Conservation (phyloP, 225 moss, liverwort and hornwort species). For the Asterella californica region DNA sequence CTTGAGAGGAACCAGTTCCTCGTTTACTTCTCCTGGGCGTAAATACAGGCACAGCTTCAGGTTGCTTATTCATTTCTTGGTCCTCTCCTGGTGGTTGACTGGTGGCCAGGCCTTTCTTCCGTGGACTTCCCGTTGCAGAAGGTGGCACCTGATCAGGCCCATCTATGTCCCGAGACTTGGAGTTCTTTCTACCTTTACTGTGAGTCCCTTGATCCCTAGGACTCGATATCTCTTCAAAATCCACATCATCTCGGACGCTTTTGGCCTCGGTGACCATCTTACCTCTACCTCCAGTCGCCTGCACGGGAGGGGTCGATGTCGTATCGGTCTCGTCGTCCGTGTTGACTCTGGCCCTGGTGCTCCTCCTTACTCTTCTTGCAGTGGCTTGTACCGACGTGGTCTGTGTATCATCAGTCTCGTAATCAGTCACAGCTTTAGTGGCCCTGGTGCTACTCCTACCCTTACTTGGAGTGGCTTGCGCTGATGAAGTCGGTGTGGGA, state of each 20-base stretch:
- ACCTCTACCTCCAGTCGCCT: neutral
- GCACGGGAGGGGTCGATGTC: neutral
- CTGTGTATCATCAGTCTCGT: neutral
- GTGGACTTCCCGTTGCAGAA: neutral
- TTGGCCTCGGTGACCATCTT: neutral
- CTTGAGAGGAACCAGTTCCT: constrained; percentile 2
- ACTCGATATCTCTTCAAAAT: neutral
- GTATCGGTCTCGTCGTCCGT: neutral
- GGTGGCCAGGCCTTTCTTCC: neutral
- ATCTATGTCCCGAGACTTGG: neutral
- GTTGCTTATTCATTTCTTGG: neutral
- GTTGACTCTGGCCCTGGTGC: neutral
- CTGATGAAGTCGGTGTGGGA: neutral
- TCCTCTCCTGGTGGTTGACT: neutral
- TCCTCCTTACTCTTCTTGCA: neutral
- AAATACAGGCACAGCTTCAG: neutral
- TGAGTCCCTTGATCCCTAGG: neutral
- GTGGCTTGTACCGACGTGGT: neutral
- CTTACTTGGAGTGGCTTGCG: neutral
- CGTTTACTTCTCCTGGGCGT: constrained; percentile 9
- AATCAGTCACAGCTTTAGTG: neutral
- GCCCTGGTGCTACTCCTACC: neutral
- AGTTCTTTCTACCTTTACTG: neutral
- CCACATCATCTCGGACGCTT: neutral
- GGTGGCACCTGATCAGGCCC: neutral